phyloP scores from a whole-genome alignment of 2,329 filamentous ascomycete species.

The Fusarium avenaceum region DNA sequence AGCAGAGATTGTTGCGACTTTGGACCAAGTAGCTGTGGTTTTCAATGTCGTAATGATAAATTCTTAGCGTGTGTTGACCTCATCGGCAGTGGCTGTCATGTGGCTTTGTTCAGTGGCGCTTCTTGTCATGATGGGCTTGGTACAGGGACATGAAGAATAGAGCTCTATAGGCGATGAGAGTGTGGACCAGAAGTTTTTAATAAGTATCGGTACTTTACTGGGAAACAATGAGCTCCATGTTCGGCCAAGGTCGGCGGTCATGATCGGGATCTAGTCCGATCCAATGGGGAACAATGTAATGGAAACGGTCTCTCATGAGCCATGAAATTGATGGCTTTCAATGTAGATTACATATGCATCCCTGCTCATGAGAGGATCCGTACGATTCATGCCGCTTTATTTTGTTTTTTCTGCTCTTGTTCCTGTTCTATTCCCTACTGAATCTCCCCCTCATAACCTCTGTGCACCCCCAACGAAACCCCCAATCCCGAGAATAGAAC shows the following conservation, averaged over 20 bases:
- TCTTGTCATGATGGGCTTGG: constrained; percentile 15
- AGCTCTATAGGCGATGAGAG: background rate
- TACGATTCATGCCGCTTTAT: background rate
- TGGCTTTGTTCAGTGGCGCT: constrained; percentile 11
- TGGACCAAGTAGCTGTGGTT: background rate
- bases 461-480: constrained; percentile 14
- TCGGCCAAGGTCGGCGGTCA: constrained; percentile 38
- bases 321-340: constrained; percentile 4
- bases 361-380: constrained; percentile 15
- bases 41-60: constrained; percentile 35
- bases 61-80: constrained; percentile 24
- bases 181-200: background rate
- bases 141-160: background rate
- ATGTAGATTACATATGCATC: background rate
- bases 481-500: constrained; percentile 18
- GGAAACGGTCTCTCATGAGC: constrained; percentile 1
- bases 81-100: constrained; percentile 17
- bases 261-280: constrained; percentile 40
- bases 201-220: background rate
- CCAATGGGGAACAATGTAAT: constrained; percentile 33
- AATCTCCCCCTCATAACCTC: constrained; percentile 5
- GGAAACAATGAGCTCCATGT: background rate
- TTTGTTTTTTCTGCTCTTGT: background rate
- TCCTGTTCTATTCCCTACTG: background rate
- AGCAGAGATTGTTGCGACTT: constrained; percentile 5